phyloP scores from a whole-genome alignment of 495 filamentous ascomycete genomes.

The Bombardia bombarda region DNA sequence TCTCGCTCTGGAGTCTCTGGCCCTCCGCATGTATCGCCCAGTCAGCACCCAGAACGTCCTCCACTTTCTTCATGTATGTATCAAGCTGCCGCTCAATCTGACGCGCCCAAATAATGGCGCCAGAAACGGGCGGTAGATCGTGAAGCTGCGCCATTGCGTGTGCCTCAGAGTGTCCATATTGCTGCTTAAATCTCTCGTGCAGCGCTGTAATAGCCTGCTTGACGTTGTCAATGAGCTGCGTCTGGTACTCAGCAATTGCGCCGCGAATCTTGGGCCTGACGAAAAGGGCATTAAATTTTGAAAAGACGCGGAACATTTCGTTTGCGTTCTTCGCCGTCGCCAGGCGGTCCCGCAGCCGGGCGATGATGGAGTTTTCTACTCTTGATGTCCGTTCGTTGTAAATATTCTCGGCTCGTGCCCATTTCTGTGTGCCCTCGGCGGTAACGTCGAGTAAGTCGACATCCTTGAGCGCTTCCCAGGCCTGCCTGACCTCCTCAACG shows the following conservation, averaged over 20 bases:
- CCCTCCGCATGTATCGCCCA: constrained; percentile 94
- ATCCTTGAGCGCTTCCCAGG: constrained; percentile 85
- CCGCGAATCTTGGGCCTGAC: constrained; percentile 95
- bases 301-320: constrained; percentile 99
- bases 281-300: constrained; percentile 98
- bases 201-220: constrained; percentile 88
- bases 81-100: constrained; percentile 95
- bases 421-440: constrained; percentile 75
- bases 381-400: constrained; percentile 96
- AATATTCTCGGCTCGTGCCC: constrained; percentile 84
- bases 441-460: constrained; percentile 93
- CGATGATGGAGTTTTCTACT: constrained; percentile 98
- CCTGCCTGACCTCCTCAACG: constrained; percentile 91
- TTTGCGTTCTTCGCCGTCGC: constrained; percentile 93
- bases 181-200: constrained; percentile 96
- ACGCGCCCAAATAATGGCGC: constrained; percentile 91
- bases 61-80: constrained; percentile 95
- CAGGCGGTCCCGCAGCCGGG: constrained; percentile 82
- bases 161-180: constrained; percentile 95
- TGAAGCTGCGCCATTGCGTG: constrained; percentile 96
- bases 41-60: constrained; percentile 85
- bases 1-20: constrained; percentile 83
- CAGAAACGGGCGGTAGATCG: constrained; percentile 90
- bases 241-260: constrained; percentile 95
- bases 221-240: constrained; percentile 92